Conservation (phyloP, 441 rosid species). For the Bruguiera hainesii region DNA sequence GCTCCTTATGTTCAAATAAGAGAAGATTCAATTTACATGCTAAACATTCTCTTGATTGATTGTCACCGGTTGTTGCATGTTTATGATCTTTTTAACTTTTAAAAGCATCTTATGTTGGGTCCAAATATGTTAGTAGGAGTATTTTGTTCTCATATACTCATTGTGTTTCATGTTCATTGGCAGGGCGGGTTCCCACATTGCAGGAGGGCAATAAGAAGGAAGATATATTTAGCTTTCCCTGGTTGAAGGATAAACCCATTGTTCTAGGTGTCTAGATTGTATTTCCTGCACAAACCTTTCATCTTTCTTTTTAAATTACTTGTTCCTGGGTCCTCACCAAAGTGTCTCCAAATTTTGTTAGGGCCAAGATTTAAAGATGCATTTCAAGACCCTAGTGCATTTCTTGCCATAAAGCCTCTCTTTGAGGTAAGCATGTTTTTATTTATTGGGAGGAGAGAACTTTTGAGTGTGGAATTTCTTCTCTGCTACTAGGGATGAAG, state of each 20-base stretch:
- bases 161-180: slow-evolving; percentile 23
- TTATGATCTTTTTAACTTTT: too few relatives aligned
- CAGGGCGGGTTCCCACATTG: slow-evolving; percentile 88
- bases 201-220: slow-evolving; percentile 81
- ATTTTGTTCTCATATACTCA: slow-evolving; percentile 15
- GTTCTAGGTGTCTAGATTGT: slow-evolving; percentile 48
- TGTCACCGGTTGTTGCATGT: too few relatives aligned
- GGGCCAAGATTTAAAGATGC: slow-evolving; percentile 98
- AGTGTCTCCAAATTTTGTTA: slow-evolving; percentile 19
- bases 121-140: too few relatives aligned
- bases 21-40: too few relatives aligned
- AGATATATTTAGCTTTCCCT: slow-evolving; percentile 67
- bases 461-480: slow-evolving; percentile 2
- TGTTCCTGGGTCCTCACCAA: slow-evolving; percentile 7
- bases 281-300: too few relatives aligned
- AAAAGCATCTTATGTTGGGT: too few relatives aligned
- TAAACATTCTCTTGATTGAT: slow-evolving; percentile 6
- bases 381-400: slow-evolving; percentile 86
- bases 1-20: slow-evolving; percentile 2
- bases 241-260: slow-evolving; percentile 85
- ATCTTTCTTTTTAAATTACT: not conserved
- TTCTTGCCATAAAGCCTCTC: slow-evolving; percentile 69
- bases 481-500: too few relatives aligned
- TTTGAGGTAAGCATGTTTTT: slow-evolving; percentile 51
- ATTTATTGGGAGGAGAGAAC: slow-evolving; percentile 5